Evolutionary conservation across 805 yeast species (phyloP).

Genomic region (Nakazawaea wyomingensis): DNA sequence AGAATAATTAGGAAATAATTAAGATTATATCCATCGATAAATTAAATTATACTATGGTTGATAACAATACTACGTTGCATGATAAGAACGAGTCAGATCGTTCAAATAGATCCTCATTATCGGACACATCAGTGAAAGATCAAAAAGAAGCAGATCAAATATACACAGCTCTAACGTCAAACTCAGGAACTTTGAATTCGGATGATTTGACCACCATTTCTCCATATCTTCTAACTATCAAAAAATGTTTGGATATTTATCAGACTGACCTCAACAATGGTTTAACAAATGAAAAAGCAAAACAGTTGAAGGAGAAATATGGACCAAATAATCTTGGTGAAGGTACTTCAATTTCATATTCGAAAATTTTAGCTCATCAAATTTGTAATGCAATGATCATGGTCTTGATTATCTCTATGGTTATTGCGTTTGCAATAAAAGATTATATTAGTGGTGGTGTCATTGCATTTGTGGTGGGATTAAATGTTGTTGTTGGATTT

Average conservation of each 20-base stretch:
- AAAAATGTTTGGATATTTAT: constrained; percentile 32
- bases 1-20: too few species aligned
- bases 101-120: neutral
- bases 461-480: constrained; percentile 57
- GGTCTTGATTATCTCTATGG: constrained; percentile 63
- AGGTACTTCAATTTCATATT: constrained; percentile 47
- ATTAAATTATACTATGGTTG: neutral
- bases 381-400: constrained; percentile 74
- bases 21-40: too few species aligned
- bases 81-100: neutral
- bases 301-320: constrained; percentile 25
- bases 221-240: constrained; percentile 30
- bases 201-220: neutral
- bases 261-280: constrained; percentile 45
- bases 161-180: neutral
- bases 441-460: constrained; percentile 87
- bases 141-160: neutral
- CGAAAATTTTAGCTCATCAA: constrained; percentile 57
- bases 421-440: constrained; percentile 63
- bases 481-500: constrained; percentile 64
- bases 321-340: constrained; percentile 64
- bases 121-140: neutral
- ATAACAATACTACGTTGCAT: neutral
- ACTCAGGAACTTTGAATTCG: neutral
- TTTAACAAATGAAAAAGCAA: constrained; percentile 31